These are phyloP conservation scores for Microstegium vimineum DNA, from an alignment of 176 grass and related monocot genomes.

Conservation along the genomic window DNA sequence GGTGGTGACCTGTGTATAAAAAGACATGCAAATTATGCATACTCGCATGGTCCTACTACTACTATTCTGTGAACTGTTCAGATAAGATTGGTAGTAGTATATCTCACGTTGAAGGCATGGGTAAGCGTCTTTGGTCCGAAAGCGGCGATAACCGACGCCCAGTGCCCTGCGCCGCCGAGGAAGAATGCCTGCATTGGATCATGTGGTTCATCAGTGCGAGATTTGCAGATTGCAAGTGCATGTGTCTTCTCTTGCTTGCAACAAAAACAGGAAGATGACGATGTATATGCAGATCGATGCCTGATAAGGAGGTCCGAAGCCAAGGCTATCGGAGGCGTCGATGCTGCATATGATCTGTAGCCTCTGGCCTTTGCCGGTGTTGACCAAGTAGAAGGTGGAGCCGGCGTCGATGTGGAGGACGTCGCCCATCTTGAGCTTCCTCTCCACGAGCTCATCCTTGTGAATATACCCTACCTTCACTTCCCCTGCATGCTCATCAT, in stretches of 20 bases:
- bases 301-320: slow-evolving; percentile 58
- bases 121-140: slow-evolving; percentile 55
- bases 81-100: background rate
- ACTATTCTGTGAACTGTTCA: background rate
- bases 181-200: slow-evolving; percentile 56
- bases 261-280: too few species aligned
- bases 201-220: background rate
- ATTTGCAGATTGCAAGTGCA: background rate
- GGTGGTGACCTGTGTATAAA: slow-evolving; percentile 34
- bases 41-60: background rate
- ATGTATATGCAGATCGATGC: slow-evolving; percentile 19
- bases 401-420: slow-evolving; percentile 77
- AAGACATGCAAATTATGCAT: background rate
- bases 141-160: slow-evolving; percentile 46
- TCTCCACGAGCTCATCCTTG: slow-evolving; percentile 70
- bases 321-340: slow-evolving; percentile 70
- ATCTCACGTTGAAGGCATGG: slow-evolving; percentile 73
- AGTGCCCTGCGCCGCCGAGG: slow-evolving; percentile 46
- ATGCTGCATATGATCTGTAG: slow-evolving; percentile 82
- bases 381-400: slow-evolving; percentile 86
- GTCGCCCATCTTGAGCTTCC: slow-evolving; percentile 83
- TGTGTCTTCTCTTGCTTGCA: background rate
- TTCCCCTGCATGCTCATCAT: slow-evolving; percentile 47
- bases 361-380: slow-evolving; percentile 68
- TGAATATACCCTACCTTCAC: slow-evolving; percentile 73